A percentile compares a stretch with the other conserved stretches of the same genome.
These are phyloP conservation scores for Saccharomycopsis sp. DNA, from an alignment of 805 yeast species.

Conservation along the genomic window DNA sequence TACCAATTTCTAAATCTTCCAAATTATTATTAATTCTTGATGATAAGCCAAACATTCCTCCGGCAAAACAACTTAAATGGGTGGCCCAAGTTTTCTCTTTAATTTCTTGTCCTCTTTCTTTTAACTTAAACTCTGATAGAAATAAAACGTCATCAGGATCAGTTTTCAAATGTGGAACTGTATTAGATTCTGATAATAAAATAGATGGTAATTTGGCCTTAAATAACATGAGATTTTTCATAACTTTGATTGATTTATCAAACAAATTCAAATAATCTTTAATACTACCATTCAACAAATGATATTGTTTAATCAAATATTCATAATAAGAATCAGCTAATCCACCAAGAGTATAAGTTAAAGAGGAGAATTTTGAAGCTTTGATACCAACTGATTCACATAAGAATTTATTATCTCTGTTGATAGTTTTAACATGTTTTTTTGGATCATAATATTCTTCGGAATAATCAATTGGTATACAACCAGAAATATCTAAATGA, in stretches of 20 bases:
- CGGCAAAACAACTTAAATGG: constrained; percentile 42
- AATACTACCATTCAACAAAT: constrained; percentile 31
- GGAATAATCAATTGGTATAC: constrained; percentile 31
- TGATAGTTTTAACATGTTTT: constrained; percentile 27
- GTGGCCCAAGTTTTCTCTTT: constrained; percentile 23
- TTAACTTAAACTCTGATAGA: constrained; percentile 20
- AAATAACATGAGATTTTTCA: constrained; percentile 32
- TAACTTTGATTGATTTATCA: constrained; percentile 26
- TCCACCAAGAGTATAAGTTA: constrained; percentile 30
- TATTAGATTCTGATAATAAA: constrained; percentile 4
- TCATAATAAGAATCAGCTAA: constrained; percentile 38
- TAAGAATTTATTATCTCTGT: constrained; percentile 23
- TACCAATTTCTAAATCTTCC: constrained; percentile 31
- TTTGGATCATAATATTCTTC: constrained; percentile 5
- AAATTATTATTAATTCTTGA: constrained; percentile 25
- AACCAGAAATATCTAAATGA: constrained; percentile 41
- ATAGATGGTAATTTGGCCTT: constrained; percentile 33
- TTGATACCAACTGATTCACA: constrained; percentile 25
- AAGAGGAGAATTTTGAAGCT: not conserved
- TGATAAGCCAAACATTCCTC: constrained; percentile 43
- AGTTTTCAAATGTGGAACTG: constrained; percentile 17
- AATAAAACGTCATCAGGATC: constrained; percentile 18
- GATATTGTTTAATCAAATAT: constrained; percentile 38
- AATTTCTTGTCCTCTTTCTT: constrained; percentile 16
- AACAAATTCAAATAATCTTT: constrained; percentile 28